Conservation (phyloP, 164 flowering plant species). For the Vitis riparia region DNA sequence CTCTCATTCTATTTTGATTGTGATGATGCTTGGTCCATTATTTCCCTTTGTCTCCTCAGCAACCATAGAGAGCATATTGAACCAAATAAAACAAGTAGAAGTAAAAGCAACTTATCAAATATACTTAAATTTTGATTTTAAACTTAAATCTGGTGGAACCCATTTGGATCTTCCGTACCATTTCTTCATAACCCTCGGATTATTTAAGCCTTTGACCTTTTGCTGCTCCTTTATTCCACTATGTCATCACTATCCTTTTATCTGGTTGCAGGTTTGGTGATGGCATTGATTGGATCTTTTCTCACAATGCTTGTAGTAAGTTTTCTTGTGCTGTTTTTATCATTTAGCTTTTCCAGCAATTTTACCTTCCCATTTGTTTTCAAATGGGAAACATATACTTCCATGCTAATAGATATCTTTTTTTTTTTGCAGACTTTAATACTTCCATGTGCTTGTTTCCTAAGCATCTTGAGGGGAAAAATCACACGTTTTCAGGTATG, state of each 20-base stretch:
- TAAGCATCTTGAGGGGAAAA: slow-evolving; percentile 78
- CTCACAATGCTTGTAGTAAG: slow-evolving; percentile 98
- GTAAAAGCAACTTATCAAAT: background rate
- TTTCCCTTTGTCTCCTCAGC: background rate
- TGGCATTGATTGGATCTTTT: slow-evolving; percentile 90
- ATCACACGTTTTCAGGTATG: slow-evolving; percentile 63
- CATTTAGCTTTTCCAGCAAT: background rate
- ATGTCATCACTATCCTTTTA: background rate
- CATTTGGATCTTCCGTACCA: background rate
- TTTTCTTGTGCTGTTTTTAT: slow-evolving; percentile 10
- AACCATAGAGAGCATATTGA: background rate
- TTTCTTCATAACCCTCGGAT: background rate
- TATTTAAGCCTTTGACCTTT: background rate
- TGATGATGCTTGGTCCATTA: too few species aligned
- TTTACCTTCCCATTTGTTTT: background rate
- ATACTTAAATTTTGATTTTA: too few species aligned
- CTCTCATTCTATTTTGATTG: background rate
- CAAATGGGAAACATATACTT: too few species aligned
- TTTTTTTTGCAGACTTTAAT: slow-evolving; percentile 63
- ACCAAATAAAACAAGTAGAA: too few species aligned
- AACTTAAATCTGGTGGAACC: background rate
- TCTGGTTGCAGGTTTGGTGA: slow-evolving; percentile 62
- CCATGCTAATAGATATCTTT: background rate
- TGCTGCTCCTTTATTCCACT: background rate
- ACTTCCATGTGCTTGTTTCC: slow-evolving; percentile 84